These are phyloP conservation scores for Amphicarpaea edgeworthii DNA, from an alignment of 306 rosid genomes.

Conservation along the genomic window DNA sequence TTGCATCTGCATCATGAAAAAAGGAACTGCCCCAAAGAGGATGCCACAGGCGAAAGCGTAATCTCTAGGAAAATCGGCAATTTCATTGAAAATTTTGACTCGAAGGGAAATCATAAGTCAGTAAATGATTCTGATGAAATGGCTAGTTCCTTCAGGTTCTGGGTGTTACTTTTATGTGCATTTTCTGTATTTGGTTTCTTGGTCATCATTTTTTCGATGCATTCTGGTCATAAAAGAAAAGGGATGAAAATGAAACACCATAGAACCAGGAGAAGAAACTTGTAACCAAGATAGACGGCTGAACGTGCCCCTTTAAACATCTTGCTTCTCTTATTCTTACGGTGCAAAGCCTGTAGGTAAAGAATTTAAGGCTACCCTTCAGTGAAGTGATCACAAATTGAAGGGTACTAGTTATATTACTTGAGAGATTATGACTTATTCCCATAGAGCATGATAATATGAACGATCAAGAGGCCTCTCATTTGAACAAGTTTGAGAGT, in stretches of 20 bases:
- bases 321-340: slow-evolving; percentile 11
- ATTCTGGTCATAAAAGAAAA: slow-evolving; percentile 69
- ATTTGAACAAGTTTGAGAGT: not conserved
- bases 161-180: slow-evolving; percentile 77
- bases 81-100: slow-evolving; percentile 42
- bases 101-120: slow-evolving; percentile 41
- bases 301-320: slow-evolving; percentile 38
- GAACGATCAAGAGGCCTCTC: not conserved
- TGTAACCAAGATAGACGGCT: slow-evolving; percentile 53
- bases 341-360: slow-evolving; percentile 32
- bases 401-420: not conserved
- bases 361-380: slow-evolving; percentile 24
- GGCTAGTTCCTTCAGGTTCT: slow-evolving; percentile 65
- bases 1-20: slow-evolving; percentile 70
- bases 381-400: slow-evolving; percentile 10
- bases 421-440: not conserved
- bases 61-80: slow-evolving; percentile 67
- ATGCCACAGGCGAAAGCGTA: slow-evolving; percentile 36
- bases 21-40: slow-evolving; percentile 57
- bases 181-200: slow-evolving; percentile 76
- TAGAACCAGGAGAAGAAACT: slow-evolving; percentile 67
- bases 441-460: not conserved
- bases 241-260: slow-evolving; percentile 67
- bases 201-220: slow-evolving; percentile 53
- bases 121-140: slow-evolving; percentile 45